These are phyloP conservation scores for Podosphaera fusca DNA, from an alignment of 2,329 filamentous ascomycete genomes.

Conservation along the genomic window DNA sequence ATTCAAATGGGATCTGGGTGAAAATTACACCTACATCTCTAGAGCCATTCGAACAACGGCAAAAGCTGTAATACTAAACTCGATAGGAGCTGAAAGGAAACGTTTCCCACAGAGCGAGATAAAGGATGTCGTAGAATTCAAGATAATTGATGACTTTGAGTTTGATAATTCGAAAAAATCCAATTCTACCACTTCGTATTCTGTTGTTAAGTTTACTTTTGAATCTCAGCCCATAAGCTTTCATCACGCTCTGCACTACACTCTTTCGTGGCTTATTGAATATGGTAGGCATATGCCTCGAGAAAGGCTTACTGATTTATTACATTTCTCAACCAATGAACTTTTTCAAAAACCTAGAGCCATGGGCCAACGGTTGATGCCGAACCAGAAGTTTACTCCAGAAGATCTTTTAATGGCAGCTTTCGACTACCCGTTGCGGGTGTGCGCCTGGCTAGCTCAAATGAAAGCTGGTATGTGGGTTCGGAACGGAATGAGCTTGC, in stretches of 20 bases:
- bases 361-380: conserved; percentile 32
- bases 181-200: conserved; percentile 21
- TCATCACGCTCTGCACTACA: conserved; percentile 91
- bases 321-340: conserved; percentile 50
- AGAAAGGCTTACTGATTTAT: conserved; percentile 40
- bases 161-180: conserved; percentile 32
- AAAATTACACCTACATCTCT: conserved; percentile 41
- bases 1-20: conserved; percentile 46
- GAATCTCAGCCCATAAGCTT: conserved; percentile 87
- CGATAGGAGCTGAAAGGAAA: conserved; percentile 65
- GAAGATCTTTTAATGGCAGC: conserved; percentile 69
- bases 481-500: conserved; percentile 81
- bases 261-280: conserved; percentile 85
- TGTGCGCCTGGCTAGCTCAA: conserved; percentile 90
- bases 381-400: conserved; percentile 31
- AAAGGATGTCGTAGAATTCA: conserved; percentile 68
- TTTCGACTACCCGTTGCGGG: conserved; percentile 81
- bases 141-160: conserved; percentile 52
- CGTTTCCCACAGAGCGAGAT: conserved; percentile 75
- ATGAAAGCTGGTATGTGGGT: conserved; percentile 99
- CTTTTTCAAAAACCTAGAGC: conserved; percentile 40
- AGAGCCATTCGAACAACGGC: conserved; percentile 52
- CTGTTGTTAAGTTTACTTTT: conserved; percentile 68
- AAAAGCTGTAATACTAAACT: conserved; percentile 70
- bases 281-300: conserved; percentile 54